Evolutionary conservation across 2,329 filamentous ascomycete genomes (phyloP).

Genomic region (Alternaria rosae): DNA sequence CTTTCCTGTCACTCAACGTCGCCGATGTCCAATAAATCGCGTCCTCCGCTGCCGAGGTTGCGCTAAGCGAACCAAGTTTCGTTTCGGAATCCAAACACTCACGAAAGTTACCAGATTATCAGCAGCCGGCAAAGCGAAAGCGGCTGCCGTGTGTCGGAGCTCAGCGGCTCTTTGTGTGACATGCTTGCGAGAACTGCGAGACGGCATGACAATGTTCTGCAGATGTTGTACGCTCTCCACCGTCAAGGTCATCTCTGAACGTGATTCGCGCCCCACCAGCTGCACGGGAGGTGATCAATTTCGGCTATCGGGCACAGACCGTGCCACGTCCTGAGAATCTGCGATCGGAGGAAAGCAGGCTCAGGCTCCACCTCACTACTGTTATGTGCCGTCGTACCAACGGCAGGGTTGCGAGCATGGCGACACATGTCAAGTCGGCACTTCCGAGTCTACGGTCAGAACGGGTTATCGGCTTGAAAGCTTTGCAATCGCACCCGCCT

Average conservation of each 20-base stretch:
- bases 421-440: slow-evolving; percentile 1
- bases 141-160: neutral
- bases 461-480: neutral
- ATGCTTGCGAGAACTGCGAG: neutral
- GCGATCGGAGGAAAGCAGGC: neutral
- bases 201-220: neutral
- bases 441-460: neutral
- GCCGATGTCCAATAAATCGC: neutral
- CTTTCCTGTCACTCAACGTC: neutral
- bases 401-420: neutral
- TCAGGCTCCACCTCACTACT: neutral
- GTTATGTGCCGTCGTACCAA: slow-evolving; percentile 4
- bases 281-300: slow-evolving; percentile 1
- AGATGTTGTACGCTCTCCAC: neutral
- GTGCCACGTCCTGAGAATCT: neutral
- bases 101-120: slow-evolving; percentile 7
- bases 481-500: neutral
- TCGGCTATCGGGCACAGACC: slow-evolving; percentile 2
- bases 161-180: neutral
- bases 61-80: neutral
- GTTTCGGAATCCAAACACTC: slow-evolving; percentile 11
- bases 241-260: neutral
- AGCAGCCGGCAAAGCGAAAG: neutral
- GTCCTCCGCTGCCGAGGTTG: neutral
- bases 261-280: neutral